A percentile compares a stretch with the other conserved stretches of the same genome.
phyloP scores from a whole-genome alignment of 2,329 filamentous ascomycete species.

The Ophiostoma piceae region DNA sequence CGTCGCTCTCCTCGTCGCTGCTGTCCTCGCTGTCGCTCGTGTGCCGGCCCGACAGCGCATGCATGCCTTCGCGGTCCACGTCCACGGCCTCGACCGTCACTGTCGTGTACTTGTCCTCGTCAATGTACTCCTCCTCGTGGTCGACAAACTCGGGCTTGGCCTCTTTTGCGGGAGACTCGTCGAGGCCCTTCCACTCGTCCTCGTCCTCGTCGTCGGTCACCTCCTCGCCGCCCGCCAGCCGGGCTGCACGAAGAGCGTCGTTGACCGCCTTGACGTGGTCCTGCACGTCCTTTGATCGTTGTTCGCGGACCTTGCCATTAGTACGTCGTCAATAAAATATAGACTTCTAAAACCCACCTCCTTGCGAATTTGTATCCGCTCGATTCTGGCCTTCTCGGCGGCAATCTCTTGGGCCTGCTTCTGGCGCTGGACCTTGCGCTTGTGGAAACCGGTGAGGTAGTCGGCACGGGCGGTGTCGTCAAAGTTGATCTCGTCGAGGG shows the following conservation, averaged over 20 bases:
- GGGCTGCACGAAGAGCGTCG: constrained; percentile 59
- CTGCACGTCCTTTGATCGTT: constrained; percentile 74
- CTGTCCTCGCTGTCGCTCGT: constrained; percentile 33
- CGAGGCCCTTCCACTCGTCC: constrained; percentile 57
- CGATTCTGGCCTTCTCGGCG: constrained; percentile 68
- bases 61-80: constrained; percentile 67
- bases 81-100: constrained; percentile 89
- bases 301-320: constrained; percentile 65
- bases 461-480: constrained; percentile 74
- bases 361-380: constrained; percentile 67
- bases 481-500: constrained; percentile 77
- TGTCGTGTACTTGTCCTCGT: constrained; percentile 92
- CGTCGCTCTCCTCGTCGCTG: constrained; percentile 36
- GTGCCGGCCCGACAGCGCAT: constrained; percentile 43
- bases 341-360: constrained; percentile 46
- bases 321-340: neutral
- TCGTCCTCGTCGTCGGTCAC: constrained; percentile 46
- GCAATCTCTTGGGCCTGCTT: constrained; percentile 82
- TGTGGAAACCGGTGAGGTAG: constrained; percentile 93
- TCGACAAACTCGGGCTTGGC: constrained; percentile 52
- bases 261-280: constrained; percentile 75
- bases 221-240: constrained; percentile 42
- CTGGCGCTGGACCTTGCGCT: constrained; percentile 80
- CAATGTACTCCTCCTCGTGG: constrained; percentile 88
- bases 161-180: constrained; percentile 38